Evolutionary conservation across 2,329 filamentous ascomycete species (phyloP).

Genomic region (Ascocoryne sarcoides): DNA sequence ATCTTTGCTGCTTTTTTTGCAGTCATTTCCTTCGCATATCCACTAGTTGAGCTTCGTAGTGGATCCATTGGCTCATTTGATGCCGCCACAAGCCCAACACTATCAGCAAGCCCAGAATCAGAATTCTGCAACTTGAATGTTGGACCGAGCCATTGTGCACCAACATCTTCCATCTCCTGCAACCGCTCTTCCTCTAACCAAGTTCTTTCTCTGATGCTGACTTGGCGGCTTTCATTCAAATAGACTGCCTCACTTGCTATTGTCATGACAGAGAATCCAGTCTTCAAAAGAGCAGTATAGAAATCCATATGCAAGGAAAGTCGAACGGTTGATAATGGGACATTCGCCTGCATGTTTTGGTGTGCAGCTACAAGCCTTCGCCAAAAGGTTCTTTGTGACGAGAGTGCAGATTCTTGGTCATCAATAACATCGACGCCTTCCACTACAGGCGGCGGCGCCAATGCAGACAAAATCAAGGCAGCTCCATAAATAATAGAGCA

Average conservation of each 20-base stretch:
- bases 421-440: slow-evolving; percentile 22
- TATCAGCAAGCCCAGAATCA: slow-evolving; percentile 18
- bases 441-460: slow-evolving; percentile 36
- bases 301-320: slow-evolving; percentile 89
- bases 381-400: slow-evolving; percentile 31
- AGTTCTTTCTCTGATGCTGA: slow-evolving; percentile 67
- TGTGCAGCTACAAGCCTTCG: slow-evolving; percentile 65
- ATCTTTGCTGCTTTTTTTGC: slow-evolving; percentile 44
- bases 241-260: slow-evolving; percentile 95
- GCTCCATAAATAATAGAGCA: slow-evolving; percentile 71
- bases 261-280: slow-evolving; percentile 81
- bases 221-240: slow-evolving; percentile 74
- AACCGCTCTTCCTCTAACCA: slow-evolving; percentile 89
- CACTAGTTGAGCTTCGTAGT: slow-evolving; percentile 39
- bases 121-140: slow-evolving; percentile 22
- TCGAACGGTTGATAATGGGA: slow-evolving; percentile 71
- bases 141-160: slow-evolving; percentile 28
- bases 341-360: slow-evolving; percentile 84
- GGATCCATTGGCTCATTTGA: slow-evolving; percentile 25
- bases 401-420: slow-evolving; percentile 34
- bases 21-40: slow-evolving; percentile 63
- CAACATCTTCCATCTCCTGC: slow-evolving; percentile 57
- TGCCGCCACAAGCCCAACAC: slow-evolving; percentile 24
- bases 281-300: slow-evolving; percentile 79
- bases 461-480: slow-evolving; percentile 66